These are phyloP conservation scores for Hemileia vastatrix DNA, from an alignment of 1,284 basidiomycete genomes.

Conservation along the genomic window DNA sequence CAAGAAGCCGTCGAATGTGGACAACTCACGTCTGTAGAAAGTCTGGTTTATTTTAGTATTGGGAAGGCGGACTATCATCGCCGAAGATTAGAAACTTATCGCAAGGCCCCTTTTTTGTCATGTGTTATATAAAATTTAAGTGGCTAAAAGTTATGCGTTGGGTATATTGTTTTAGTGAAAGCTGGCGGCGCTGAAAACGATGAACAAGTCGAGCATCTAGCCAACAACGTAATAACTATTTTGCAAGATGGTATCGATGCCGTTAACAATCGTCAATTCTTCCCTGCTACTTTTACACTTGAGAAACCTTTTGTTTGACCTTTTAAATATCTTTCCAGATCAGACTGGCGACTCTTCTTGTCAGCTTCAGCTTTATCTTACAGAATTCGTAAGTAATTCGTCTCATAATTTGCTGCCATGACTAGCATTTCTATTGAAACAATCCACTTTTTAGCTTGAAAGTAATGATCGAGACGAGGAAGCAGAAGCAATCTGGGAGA, in stretches of 20 bases:
- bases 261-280: constrained; percentile 14
- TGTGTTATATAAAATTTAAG: background rate
- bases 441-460: constrained; percentile 6
- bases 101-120: background rate
- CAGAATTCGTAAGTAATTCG: constrained; percentile 4
- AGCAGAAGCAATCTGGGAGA: constrained; percentile 19
- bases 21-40: constrained; percentile 15
- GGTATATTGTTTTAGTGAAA: constrained; percentile 4
- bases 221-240: constrained; percentile 7
- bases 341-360: constrained; percentile 20
- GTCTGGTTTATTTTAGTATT: constrained; percentile 17
- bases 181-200: constrained; percentile 13
- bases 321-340: background rate
- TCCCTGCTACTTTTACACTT: background rate
- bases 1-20: constrained; percentile 11
- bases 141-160: background rate
- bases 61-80: constrained; percentile 22
- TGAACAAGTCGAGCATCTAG: constrained; percentile 9
- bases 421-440: background rate
- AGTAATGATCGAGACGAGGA: constrained; percentile 16
- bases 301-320: background rate
- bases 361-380: constrained; percentile 17
- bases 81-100: constrained; percentile 19
- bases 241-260: constrained; percentile 15
- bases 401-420: background rate